Conservation (phyloP, 2,329 filamentous ascomycete species). For the Cordyceps militaris region DNA sequence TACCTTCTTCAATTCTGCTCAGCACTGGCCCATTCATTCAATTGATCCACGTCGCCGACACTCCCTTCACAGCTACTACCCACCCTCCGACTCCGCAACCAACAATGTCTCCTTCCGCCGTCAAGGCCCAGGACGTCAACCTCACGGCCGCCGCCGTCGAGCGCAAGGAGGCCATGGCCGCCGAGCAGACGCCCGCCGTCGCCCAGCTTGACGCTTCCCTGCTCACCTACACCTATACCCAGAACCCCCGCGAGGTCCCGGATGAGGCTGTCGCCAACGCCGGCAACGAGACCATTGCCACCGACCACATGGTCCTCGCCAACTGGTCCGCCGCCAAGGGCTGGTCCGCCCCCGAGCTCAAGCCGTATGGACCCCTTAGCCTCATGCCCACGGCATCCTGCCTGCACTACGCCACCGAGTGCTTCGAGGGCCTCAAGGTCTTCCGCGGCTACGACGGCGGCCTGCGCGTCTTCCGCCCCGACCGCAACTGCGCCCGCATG, state of each 20-base stretch:
- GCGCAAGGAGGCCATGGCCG: conserved; percentile 36
- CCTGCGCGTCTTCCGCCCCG: conserved; percentile 70
- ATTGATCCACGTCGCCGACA: not conserved
- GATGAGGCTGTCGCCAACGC: conserved; percentile 39
- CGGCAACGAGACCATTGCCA: conserved; percentile 51
- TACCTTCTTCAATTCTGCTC: not conserved
- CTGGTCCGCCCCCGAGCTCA: conserved; percentile 67
- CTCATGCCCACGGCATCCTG: conserved; percentile 76
- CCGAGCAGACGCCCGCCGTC: conserved; percentile 35
- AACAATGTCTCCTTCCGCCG: conserved; percentile 43
- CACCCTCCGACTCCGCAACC: conserved; percentile 7
- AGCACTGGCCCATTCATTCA: too few relatives aligned
- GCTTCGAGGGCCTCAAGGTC: conserved; percentile 78
- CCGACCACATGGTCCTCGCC: conserved; percentile 83
- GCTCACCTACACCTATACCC: conserved; percentile 48
- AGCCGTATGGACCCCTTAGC: conserved; percentile 68
- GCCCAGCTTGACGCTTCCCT: conserved; percentile 57
- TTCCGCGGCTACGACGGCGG: conserved; percentile 73
- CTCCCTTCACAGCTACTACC: not conserved
- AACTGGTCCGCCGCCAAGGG: conserved; percentile 58
- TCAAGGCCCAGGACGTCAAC: conserved; percentile 41
- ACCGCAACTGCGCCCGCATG: conserved; percentile 63
- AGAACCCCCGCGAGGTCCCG: conserved; percentile 45
- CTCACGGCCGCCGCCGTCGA: conserved; percentile 46
- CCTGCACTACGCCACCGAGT: conserved; percentile 85